phyloP scores from a whole-genome alignment of 768 basidiomycete genomes.

The Tubosaeta sp. region DNA sequence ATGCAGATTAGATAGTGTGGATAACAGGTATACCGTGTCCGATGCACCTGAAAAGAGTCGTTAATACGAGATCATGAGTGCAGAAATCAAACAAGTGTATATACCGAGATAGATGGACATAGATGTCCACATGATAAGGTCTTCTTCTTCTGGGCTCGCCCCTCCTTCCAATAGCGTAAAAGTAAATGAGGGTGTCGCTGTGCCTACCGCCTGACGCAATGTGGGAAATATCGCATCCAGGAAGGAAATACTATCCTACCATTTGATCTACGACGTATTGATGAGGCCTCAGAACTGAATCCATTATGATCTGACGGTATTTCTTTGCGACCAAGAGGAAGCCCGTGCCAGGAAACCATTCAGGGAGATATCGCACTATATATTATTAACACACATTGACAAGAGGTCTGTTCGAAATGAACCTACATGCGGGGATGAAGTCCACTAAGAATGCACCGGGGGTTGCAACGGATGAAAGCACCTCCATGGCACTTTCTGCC shows the following conservation, averaged over 20 bases:
- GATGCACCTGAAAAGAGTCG: conserved; percentile 34
- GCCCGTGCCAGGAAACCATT: conserved; percentile 33
- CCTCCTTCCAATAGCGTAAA: conserved; percentile 12
- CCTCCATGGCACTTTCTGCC: conserved; percentile 20
- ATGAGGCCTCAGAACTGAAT: conserved; percentile 43
- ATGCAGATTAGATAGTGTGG: conserved; percentile 30
- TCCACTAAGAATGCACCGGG: conserved; percentile 22
- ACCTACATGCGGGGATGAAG: conserved; percentile 17
- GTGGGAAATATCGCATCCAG: not conserved
- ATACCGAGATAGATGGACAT: conserved; percentile 7
- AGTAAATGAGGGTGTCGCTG: conserved; percentile 18
- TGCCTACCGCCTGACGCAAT: conserved; percentile 12
- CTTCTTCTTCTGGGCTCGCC: conserved; percentile 14
- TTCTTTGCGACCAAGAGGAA: conserved; percentile 31
- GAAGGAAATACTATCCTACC: conserved; percentile 25
- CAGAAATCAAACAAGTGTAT: not conserved
- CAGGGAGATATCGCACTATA: conserved; percentile 29
- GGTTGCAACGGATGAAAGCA: conserved; percentile 4
- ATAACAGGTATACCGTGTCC: conserved; percentile 39
- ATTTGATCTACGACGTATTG: conserved; percentile 44
- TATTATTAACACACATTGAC: not conserved
- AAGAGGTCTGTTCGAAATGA: too few species aligned
- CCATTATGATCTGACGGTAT: conserved; percentile 25
- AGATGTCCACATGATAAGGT: conserved; percentile 19
- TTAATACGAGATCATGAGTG: not conserved